Base-by-base conservation (phyloP, 805 yeast genomes). In the Saccharomycopsis javanensis region DNA sequence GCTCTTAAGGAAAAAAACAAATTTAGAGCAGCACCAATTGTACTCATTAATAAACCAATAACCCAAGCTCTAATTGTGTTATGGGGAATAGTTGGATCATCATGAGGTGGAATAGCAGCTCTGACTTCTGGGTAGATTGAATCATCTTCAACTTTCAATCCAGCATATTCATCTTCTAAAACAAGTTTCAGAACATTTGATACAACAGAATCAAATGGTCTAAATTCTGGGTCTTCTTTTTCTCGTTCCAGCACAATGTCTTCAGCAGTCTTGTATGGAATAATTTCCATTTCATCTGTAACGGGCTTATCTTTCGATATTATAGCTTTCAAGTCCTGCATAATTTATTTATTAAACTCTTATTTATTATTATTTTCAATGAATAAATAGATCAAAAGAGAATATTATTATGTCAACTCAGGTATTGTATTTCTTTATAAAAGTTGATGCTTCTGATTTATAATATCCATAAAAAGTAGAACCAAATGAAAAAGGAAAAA, bases 31-130 rank as follows among this genome's bases (percentile, higher is more conserved):
- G 82, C 78, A 60, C 83, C 83, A 50, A 81, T 68, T 20, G 80
- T 72, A 42, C 79, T 75, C 66, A 79, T 77, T 10, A 78, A 63
- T 28, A 79, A 66, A 25, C 79, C 79, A 57, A 80, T 62, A 50
- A 73, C 67, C 82, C 83, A 80, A 55, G 80, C 76, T 70, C 84
- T 75, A 68, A 80, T 70, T 53, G 81, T 80, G 63, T 78, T 79
- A 59, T 78, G 75, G 5, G 73, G 73, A 20, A 78, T 65, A 3
- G 73, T 61, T 0, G 77, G 75, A 66, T 81, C 83, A 64, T 80
- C 85, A 8, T 69, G 66, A 8, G 78, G 73, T 6, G 81, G 77
- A 37, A 80, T 80, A 8, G 81, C 78, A 25, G 83, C 79, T 69
- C 85, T 73, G 52, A 80, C 85, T 64, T 80, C 83, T 1, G 83